These are phyloP conservation scores for Hymenoscyphus albidus DNA, from an alignment of 2,329 filamentous ascomycete species.

Conservation along the genomic window DNA sequence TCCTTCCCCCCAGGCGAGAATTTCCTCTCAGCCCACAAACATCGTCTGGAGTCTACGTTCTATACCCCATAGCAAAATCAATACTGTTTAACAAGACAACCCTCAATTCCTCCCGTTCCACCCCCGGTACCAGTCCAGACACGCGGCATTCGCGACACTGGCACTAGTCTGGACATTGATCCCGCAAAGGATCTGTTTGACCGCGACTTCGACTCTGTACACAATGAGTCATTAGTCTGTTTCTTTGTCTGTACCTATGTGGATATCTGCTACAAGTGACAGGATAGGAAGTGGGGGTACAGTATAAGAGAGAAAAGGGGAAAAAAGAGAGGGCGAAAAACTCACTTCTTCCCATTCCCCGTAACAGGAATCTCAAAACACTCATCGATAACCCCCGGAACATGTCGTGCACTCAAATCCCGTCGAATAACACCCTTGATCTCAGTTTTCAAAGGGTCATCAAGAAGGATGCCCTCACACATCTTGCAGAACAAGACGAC, in stretches of 20 bases:
- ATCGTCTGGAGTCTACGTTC: too few species aligned
- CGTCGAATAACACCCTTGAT: slow-evolving; percentile 68
- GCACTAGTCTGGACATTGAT: slow-evolving; percentile 83
- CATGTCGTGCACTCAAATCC: slow-evolving; percentile 84
- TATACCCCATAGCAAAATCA: too few species aligned
- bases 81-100: too few species aligned
- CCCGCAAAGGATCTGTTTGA: slow-evolving; percentile 93
- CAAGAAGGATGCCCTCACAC: slow-evolving; percentile 46
- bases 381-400: slow-evolving; percentile 77
- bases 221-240: not conserved
- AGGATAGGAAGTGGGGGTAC: not conserved
- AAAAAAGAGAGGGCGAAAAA: slow-evolving; percentile 24
- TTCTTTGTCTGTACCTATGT: too few species aligned
- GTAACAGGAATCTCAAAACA: slow-evolving; percentile 81
- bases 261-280: too few species aligned
- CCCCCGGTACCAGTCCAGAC: slow-evolving; percentile 79
- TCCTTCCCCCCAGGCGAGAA: too few species aligned
- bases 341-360: slow-evolving; percentile 90
- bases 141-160: slow-evolving; percentile 87
- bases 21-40: too few species aligned
- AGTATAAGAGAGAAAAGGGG: not conserved
- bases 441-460: slow-evolving; percentile 53
- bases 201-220: slow-evolving; percentile 79
- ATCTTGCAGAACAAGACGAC: slow-evolving; percentile 86
- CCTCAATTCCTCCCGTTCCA: slow-evolving; percentile 56